Evolutionary conservation across 306 rosid species (phyloP), one percentile per base, ranked within the genome.

Genomic region (Prunus dulcis): DNA sequence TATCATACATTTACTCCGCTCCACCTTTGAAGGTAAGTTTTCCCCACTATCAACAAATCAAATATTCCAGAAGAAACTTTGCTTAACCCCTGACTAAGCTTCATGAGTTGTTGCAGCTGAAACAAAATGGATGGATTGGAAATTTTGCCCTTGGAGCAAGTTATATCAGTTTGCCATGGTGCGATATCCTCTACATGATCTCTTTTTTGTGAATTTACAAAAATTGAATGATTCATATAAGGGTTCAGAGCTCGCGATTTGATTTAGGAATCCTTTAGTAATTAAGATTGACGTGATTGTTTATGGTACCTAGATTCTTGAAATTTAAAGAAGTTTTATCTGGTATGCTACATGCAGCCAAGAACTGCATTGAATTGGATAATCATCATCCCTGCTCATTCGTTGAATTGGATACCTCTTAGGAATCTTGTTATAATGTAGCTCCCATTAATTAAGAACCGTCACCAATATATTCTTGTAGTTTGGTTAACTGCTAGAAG

Each of bases 51-150:
- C 43, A 56, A 18, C 22, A 30, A 28, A 46, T 71, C 71, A 15
- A 66, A 72, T 76, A 70, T 52, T 51, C 55, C 5, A 46, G 23
- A 58, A 47, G 41, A 52, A 41, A 73, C 19, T 67, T 46, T 76
- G 52, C 80, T 18, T 45, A 46, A 30, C 66, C 34, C 55, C 47
- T 89, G 83, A 86, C 58, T 8, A 62, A 72, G 53, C 32, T 85
- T 77, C 53, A n/a, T 72, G 70, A 74, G 43, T 56, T 71, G 79
- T 80, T 84, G 82, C 89, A 96, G 99, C 86, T 96, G 67, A 96
- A 96, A 82, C 99, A 92, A 90, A 92, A 96, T 77, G 99, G 99
- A 84, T 96, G 99, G 99, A 89, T 96, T 55, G 98, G 99, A 73
- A 96, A 96, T 86, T 91, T 92, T 75, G 97, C 99, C 80, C 91